phyloP scores from a whole-genome alignment of 2,329 filamentous ascomycete species.

The Myriosclerotinia curreyana region DNA sequence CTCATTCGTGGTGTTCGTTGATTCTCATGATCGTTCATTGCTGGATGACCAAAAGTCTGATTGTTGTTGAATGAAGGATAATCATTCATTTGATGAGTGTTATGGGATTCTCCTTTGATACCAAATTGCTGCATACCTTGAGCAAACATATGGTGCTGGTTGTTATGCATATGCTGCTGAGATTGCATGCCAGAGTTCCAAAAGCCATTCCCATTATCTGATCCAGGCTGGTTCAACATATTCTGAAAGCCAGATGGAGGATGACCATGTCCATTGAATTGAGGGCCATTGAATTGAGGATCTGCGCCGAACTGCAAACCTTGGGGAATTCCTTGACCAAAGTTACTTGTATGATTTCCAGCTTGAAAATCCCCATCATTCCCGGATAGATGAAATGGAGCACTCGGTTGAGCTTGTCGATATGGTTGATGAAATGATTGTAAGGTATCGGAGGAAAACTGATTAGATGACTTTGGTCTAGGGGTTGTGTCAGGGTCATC shows the following conservation, averaged over 20 bases:
- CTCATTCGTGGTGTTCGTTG: not conserved
- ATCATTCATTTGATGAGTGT: not conserved
- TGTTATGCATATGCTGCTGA: not conserved
- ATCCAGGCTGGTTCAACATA: not conserved
- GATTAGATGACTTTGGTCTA: not conserved
- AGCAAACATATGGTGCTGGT: not conserved
- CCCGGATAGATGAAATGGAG: not conserved
- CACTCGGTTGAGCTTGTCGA: not conserved
- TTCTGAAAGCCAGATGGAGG: not conserved
- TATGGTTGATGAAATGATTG: not conserved
- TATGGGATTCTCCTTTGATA: not conserved
- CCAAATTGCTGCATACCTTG: not conserved
- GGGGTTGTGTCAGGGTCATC: slow-evolving; percentile 6
- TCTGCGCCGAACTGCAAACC: not conserved
- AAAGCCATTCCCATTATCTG: not conserved
- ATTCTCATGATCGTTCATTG: not conserved
- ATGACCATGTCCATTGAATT: not conserved
- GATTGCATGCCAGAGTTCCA: not conserved
- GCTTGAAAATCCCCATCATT: not conserved
- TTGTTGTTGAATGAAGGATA: not conserved
- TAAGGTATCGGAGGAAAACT: not conserved
- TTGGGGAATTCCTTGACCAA: not conserved
- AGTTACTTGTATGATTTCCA: not conserved
- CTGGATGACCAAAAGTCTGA: not conserved
- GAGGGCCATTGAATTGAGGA: slow-evolving; percentile 7